Evolutionary conservation across 2,329 filamentous ascomycete genomes (phyloP), one percentile per base, ranked within the genome.

Genomic region (Lecanicillium sp.): DNA sequence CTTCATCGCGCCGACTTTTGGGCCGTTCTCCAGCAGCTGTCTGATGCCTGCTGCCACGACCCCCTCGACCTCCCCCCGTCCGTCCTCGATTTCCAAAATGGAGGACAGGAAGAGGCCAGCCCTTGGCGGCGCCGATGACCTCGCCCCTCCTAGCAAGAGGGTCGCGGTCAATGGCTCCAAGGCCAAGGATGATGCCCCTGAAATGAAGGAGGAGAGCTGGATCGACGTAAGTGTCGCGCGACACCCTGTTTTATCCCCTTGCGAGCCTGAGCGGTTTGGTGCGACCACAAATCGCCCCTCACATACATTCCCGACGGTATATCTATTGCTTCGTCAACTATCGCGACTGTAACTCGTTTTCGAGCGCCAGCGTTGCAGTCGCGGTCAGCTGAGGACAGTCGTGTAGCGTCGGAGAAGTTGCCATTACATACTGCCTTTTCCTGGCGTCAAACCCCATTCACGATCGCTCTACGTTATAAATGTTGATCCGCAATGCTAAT

Each of bases 21-120:
- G 42, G 46, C 46, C 46, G 22, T 25, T 25, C 22, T 25, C 42
- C 45, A 46, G 44, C 49, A 49, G 47, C 56, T 54, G 55, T 82
- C 84, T 87, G 76, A 94, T 94, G 87, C 81, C 81, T 82, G 77
- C 85, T 77, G 80, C 85, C 69, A 83, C 85, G 68, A 75, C 78
- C 53, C 73, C 74, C 61, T 76, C 79, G 66, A 73, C 81, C 65
- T 64, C 68, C 59, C 74, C 81, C 73, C 78, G 80, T 77, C 79
- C 84, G 72, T 83, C 87, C 70, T 81, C 81, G 75, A 74, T 86
- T 68, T 72, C 80, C 72, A 95, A 92, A 78, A 98, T 97, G 90
- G 92, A 98, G 77, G 92, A 97, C 73, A 87, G 92, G 78, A 98
- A 98, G 78, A 81, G 92, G 78, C 84, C 88, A 59, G 86, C 88